Evolutionary conservation across 805 yeast species (phyloP).

Genomic region (Pichia phayaonensis): DNA sequence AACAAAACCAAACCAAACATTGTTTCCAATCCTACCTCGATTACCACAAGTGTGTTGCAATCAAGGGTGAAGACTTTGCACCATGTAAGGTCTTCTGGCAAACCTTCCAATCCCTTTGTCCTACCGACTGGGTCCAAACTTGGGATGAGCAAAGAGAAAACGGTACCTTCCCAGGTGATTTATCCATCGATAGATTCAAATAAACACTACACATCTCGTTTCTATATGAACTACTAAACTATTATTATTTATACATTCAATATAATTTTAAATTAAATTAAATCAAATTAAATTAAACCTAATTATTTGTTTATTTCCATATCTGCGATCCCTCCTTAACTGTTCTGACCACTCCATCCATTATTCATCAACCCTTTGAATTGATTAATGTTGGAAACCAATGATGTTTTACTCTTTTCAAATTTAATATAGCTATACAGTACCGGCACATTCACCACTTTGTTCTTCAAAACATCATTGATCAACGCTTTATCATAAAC

Average conservation of each 20-base stretch:
- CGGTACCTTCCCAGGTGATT: constrained; percentile 35
- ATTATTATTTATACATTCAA: background rate
- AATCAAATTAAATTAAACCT: no score
- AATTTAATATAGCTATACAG: constrained; percentile 20
- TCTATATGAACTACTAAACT: no score
- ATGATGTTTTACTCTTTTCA: constrained; percentile 1
- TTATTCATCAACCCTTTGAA: constrained; percentile 7
- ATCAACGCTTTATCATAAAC: background rate
- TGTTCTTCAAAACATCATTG: constrained; percentile 9
- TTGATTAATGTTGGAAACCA: constrained; percentile 3
- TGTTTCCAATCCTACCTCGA: constrained; percentile 98
- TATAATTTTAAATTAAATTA: no score
- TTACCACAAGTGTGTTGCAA: constrained; percentile 93
- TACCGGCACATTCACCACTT: constrained; percentile 16
- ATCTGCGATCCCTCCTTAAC: background rate
- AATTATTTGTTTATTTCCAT: no score
- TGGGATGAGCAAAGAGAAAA: constrained; percentile 79
- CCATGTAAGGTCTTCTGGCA: constrained; percentile 94
- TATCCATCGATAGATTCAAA: constrained; percentile 28
- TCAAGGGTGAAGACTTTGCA: constrained; percentile 96
- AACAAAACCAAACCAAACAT: constrained; percentile 96
- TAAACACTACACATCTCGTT: background rate
- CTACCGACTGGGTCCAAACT: constrained; percentile 74
- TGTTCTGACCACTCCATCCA: constrained; percentile 15
- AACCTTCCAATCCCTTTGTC: constrained; percentile 83